Evolutionary conservation across 768 basidiomycete species (phyloP).

Genomic region (Lactarius hengduanensis): DNA sequence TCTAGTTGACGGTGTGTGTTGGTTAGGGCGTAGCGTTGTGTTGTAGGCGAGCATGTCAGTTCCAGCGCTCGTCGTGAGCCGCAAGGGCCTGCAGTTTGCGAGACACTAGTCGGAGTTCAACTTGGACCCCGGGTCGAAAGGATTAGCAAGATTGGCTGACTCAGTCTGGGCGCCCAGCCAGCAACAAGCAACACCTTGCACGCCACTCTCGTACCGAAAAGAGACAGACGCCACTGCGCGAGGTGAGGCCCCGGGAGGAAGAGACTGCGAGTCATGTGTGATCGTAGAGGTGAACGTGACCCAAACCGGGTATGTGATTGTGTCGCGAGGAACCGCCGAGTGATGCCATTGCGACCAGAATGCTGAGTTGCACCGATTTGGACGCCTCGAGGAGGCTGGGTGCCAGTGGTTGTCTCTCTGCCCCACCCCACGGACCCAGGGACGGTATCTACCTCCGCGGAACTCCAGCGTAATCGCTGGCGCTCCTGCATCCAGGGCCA

Average conservation of each 20-base stretch:
- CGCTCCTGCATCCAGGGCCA: conserved; percentile 20
- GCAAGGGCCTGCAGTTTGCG: conserved; percentile 14
- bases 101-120: conserved; percentile 26
- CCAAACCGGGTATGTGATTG: conserved; percentile 17
- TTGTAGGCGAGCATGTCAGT: neutral
- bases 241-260: conserved; percentile 16
- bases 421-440: conserved; percentile 17
- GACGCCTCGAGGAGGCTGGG: conserved; percentile 25
- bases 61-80: neutral
- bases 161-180: neutral
- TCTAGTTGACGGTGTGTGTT: conserved; percentile 11
- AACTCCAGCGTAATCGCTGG: conserved; percentile 21
- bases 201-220: conserved; percentile 6
- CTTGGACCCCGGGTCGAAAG: neutral
- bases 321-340: conserved; percentile 13
- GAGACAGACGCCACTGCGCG: conserved; percentile 14
- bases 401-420: conserved; percentile 13
- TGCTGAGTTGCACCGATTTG: conserved; percentile 17
- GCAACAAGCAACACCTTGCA: neutral
- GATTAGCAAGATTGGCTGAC: conserved; percentile 6
- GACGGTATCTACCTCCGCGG: conserved; percentile 20
- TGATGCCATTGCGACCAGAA: conserved; percentile 23
- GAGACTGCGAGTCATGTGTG: conserved; percentile 23
- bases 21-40: conserved; percentile 3
- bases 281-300: conserved; percentile 25